These are phyloP conservation scores for Calendula officinalis DNA, from an alignment of 129 eudicot genomes.

Conservation along the genomic window DNA sequence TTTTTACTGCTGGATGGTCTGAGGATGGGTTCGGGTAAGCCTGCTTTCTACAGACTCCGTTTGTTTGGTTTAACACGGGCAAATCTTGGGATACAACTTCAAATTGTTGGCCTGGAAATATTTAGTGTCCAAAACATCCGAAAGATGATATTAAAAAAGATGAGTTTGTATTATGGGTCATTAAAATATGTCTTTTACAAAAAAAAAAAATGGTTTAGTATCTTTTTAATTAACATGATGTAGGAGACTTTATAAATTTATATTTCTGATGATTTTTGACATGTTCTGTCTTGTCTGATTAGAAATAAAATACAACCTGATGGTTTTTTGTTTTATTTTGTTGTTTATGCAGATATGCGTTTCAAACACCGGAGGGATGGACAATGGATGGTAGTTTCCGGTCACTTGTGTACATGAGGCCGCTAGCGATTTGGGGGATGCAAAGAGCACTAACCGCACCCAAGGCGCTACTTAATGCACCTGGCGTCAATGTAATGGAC, in stretches of 20 bases:
- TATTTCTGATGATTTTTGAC: neutral
- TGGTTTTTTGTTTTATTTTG: neutral
- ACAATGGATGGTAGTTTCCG: slow-evolving; percentile 83
- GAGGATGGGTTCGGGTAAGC: slow-evolving; percentile 91
- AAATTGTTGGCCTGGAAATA: no score
- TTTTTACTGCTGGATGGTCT: slow-evolving; percentile 90
- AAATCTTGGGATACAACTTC: no score
- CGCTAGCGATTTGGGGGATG: slow-evolving; percentile 94
- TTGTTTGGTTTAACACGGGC: neutral
- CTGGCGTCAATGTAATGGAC: slow-evolving; percentile 60
- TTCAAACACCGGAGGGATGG: slow-evolving; percentile 98
- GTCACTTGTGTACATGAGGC: slow-evolving; percentile 94
- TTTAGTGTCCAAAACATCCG: no score
- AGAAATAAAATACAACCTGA: neutral
- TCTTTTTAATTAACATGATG: no score
- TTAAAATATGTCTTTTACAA: no score
- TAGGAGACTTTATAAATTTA: no score
- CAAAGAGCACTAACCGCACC: slow-evolving; percentile 67
- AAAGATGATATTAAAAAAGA: no score
- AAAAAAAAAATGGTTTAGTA: no score
- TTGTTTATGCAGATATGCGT: slow-evolving; percentile 60
- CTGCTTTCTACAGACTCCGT: no score
- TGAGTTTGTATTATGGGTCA: no score
- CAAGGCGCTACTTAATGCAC: slow-evolving; percentile 51
- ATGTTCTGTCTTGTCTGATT: neutral